A percentile compares a stretch with the other conserved stretches of the same genome.
Conservation (phyloP, 164 flowering plant species). For the grape (Vitis vinifera) region ASM3070453v1 NC_081822.1:9441001-9441500, state of each 20-base stretch:
- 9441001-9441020: slow-evolving; percentile 60
- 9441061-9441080: slow-evolving; percentile 80
- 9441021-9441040: slow-evolving; percentile 66
- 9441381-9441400: too few species aligned
- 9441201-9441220: background rate
- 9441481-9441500: too few species aligned
- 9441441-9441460: too few species aligned
- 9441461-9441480: too few species aligned
- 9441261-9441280: background rate
- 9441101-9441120: slow-evolving; percentile 85
- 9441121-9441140: slow-evolving; percentile 59
- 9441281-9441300: background rate
- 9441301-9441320: background rate
- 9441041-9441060: slow-evolving; percentile 39
- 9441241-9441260: background rate
- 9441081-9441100: slow-evolving; percentile 87
- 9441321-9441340: background rate
- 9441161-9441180: background rate
- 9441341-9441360: background rate
- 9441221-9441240: background rate
- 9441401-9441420: too few species aligned
- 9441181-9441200: background rate
- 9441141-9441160: slow-evolving; percentile 57
- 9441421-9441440: too few species aligned
- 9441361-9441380: background rate